A percentile compares a stretch with the other conserved stretches of the same genome.
These are phyloP conservation scores for Cladosporium phlei DNA, from an alignment of 2,329 filamentous ascomycete genomes.

Conservation along the genomic window DNA sequence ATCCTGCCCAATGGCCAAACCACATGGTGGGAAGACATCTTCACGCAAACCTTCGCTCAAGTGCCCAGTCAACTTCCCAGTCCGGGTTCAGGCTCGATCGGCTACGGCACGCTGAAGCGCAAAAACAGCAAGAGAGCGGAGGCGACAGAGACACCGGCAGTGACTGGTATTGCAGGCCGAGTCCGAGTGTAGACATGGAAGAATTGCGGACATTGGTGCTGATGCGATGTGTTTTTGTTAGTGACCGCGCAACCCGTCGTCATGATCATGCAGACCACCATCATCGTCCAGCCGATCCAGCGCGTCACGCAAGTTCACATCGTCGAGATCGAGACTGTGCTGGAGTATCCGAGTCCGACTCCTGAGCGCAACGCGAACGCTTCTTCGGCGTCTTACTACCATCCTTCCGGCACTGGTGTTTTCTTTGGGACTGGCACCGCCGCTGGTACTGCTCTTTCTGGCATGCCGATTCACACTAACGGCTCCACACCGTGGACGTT, in stretches of 20 bases:
- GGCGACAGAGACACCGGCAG: conserved; percentile 1
- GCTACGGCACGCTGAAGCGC: conserved; percentile 23
- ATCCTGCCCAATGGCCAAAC: conserved; percentile 15
- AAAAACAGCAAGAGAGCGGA: conserved; percentile 6
- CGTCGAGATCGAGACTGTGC: conserved; percentile 16
- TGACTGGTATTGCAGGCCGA: conserved; percentile 24
- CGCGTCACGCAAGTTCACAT: conserved; percentile 20
- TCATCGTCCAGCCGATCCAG: conserved; percentile 21
- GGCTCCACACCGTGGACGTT: too few species aligned
- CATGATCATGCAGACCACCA: conserved; percentile 19
- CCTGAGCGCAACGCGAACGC: background rate
- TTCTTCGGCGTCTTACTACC: background rate
- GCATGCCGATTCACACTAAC: too few species aligned
- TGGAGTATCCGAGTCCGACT: background rate
- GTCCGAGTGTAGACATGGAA: conserved; percentile 15
- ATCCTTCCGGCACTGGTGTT: background rate
- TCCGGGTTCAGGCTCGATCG: conserved; percentile 25
- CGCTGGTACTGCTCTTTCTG: background rate
- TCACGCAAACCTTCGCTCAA: conserved; percentile 29
- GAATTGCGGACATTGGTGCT: conserved; percentile 15
- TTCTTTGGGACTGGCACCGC: conserved; percentile 1
- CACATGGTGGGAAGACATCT: conserved; percentile 25
- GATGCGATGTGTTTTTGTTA: conserved; percentile 14
- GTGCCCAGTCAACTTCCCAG: conserved; percentile 27
- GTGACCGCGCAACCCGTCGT: conserved; percentile 17